Evolutionary conservation across 1,284 basidiomycete genomes (phyloP), one percentile per base, ranked within the genome.

Genomic region (Testicularia cyperi): DNA sequence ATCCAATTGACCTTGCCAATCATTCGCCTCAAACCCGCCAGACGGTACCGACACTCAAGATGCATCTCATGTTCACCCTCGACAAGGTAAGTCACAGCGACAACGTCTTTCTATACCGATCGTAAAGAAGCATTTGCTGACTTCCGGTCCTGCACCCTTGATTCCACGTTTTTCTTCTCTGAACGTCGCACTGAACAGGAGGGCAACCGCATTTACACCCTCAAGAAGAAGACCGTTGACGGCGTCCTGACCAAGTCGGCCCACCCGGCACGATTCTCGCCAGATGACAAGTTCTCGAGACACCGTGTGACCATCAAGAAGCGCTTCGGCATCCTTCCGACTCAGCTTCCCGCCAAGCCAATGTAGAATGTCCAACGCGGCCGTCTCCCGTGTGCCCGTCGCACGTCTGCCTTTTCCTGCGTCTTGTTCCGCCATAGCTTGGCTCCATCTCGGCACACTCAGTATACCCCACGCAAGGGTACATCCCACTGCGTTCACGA

Each of bases 51-150:
- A n/a, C n/a, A n/a, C n/a, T 35, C 63, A 66, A 37, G 23, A 75
- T 76, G 74, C 74, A 76, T 68, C 68, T 76, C 45, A 76, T 76
- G 74, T 76, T 70, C 64, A 65, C 68, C 20, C 26, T 57, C 38
- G 71, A 70, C 38, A 51, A 65, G 30, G 72, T 75, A 60, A 49
- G 72, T 54, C 24, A n/a, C n/a, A n/a, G n/a, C n/a, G n/a, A n/a
- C n/a, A n/a, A n/a, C n/a, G n/a, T n/a, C n/a, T n/a, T n/a, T n/a
- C n/a, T n/a, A n/a, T n/a, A n/a, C n/a, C n/a, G n/a, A n/a, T n/a
- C n/a, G n/a, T n/a, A n/a, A n/a, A n/a, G n/a, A n/a, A n/a, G n/a
- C n/a, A n/a, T n/a, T n/a, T n/a, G n/a, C n/a, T n/a, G n/a, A n/a
- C n/a, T n/a, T n/a, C n/a, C n/a, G n/a, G n/a, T n/a, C n/a, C n/a